phyloP scores from a whole-genome alignment of 345 rosid genomes.

The Pugionium dolabratum region DNA sequence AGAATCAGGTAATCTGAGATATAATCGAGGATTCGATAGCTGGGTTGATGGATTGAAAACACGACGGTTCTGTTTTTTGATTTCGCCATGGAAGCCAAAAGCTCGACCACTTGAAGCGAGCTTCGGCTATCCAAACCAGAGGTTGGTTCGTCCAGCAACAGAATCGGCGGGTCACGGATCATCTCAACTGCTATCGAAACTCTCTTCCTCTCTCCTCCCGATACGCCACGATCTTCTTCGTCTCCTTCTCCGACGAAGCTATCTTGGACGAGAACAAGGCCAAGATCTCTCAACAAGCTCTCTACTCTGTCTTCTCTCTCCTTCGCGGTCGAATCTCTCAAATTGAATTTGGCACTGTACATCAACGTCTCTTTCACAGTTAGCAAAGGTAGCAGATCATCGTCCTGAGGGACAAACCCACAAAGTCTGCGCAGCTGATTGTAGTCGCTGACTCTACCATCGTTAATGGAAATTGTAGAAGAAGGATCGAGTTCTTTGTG shows the following conservation, averaged over 20 bases:
- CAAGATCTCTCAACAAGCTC: constrained; percentile 55
- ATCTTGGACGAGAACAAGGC: constrained; percentile 61
- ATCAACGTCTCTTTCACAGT: constrained; percentile 82
- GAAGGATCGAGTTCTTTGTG: constrained; percentile 52
- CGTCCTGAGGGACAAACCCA: constrained; percentile 88
- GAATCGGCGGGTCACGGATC: constrained; percentile 75
- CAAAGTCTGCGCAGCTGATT: constrained; percentile 64
- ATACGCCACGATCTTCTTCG: constrained; percentile 70
- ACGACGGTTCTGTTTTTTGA: constrained; percentile 58
- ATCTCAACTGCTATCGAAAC: constrained; percentile 85
- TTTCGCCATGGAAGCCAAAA: constrained; percentile 71
- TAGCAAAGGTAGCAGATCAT: constrained; percentile 73
- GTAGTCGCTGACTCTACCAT: constrained; percentile 38
- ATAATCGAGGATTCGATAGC: constrained; percentile 70
- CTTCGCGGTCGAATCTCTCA: constrained; percentile 47
- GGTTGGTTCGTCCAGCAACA: constrained; percentile 89
- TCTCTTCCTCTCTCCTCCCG: constrained; percentile 82
- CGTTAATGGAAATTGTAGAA: constrained; percentile 50
- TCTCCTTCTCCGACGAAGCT: constrained; percentile 67
- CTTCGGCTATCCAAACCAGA: constrained; percentile 85
- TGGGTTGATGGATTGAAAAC: constrained; percentile 71
- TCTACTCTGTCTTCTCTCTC: constrained; percentile 70
- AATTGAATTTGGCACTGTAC: constrained; percentile 75
- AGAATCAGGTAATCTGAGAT: constrained; percentile 66
- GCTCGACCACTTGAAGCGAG: constrained; percentile 81